Base-by-base conservation (phyloP, 495 filamentous ascomycete species). In the Penicillium pulvis region DNA sequence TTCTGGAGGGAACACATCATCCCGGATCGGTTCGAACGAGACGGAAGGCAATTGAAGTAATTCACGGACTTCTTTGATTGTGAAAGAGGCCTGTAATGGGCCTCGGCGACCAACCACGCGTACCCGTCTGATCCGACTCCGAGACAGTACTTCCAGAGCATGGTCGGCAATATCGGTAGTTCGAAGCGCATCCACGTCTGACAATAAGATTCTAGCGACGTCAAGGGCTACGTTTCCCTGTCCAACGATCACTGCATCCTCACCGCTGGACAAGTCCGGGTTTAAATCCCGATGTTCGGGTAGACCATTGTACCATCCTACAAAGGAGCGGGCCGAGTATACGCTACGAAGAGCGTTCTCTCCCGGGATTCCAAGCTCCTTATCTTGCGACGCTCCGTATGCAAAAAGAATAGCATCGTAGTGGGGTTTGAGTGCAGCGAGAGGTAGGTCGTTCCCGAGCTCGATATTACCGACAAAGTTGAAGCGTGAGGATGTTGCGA, bases 251-350 rank as follows among this genome's bases (percentile, higher is more conserved):
- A 96, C 85, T 4, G 91, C 95, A 62, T 93, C 84, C 46, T 97
- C 92, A 2, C 90, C 91, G 8, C 80, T 75, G 2, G 84, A 84
- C 14, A 98, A 83, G 65, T 91, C 84, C 1, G 93, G 94, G 12
- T 80, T 78, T n/a, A 97, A 74, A 62, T 84, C 71, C 24, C 89
- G 83, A 69, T 90, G 89, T 65, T 96, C 89, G 0, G 94, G 95
- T 0, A 96, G 81, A 17, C 95, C 93, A 68, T 98, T 98, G 73
- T 98, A 98, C 94, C 94, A 98, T 16, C 93, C 94, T 6, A 98
- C 95, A 72, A 98, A 98, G 50, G 91, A 89, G 7, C 94, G 84
- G 4, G 94, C 94, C 16, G 92, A 96, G 73, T 91, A 87, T 36
- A 98, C 86, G 42, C 91, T 90, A 11, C 77, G 76, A 35, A 90